Conservation (phyloP, 2,329 filamentous ascomycete genomes). For the Rugonectria rugulosa region DNA sequence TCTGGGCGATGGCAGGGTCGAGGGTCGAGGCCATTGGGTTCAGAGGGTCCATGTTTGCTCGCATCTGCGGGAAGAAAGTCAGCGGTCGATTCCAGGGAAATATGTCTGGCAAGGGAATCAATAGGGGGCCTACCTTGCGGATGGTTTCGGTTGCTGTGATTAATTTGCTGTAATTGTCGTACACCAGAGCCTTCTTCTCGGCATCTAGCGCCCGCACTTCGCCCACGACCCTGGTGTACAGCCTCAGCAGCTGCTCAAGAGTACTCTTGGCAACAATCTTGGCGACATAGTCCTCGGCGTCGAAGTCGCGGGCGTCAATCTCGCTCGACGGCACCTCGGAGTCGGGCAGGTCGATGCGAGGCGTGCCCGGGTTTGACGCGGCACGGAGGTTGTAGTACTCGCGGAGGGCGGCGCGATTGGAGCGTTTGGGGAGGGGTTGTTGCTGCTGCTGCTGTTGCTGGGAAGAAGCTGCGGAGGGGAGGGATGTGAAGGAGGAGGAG, state of each 20-base stretch:
- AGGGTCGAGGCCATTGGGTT: constrained; percentile 77
- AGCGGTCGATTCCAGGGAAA: too few species aligned
- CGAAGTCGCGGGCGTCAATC: constrained; percentile 77
- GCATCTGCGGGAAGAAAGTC: constrained; percentile 67
- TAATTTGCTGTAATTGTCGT: constrained; percentile 97
- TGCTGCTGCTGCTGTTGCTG: constrained; percentile 43
- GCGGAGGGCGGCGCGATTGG: constrained; percentile 86
- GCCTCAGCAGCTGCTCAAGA: constrained; percentile 72
- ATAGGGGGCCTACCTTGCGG: constrained; percentile 65
- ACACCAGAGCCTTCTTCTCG: constrained; percentile 95
- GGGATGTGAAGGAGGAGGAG: constrained; percentile 25
- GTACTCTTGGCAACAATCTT: constrained; percentile 67
- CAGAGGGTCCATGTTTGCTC: constrained; percentile 80
- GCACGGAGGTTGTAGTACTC: constrained; percentile 88
- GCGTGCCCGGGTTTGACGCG: constrained; percentile 36
- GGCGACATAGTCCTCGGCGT: constrained; percentile 73
- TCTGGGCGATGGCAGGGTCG: constrained; percentile 76
- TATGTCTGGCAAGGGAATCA: too few species aligned
- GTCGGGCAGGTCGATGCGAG: constrained; percentile 53
- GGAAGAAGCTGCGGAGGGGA: constrained; percentile 6
- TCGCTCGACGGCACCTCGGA: constrained; percentile 72
- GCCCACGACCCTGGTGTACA: constrained; percentile 75
- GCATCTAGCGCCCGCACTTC: constrained; percentile 92
- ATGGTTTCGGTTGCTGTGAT: constrained; percentile 98
- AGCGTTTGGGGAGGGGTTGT: constrained; percentile 51